Conservation (phyloP, 2,329 filamentous ascomycete species). For the Hypocreales sp. region DNA sequence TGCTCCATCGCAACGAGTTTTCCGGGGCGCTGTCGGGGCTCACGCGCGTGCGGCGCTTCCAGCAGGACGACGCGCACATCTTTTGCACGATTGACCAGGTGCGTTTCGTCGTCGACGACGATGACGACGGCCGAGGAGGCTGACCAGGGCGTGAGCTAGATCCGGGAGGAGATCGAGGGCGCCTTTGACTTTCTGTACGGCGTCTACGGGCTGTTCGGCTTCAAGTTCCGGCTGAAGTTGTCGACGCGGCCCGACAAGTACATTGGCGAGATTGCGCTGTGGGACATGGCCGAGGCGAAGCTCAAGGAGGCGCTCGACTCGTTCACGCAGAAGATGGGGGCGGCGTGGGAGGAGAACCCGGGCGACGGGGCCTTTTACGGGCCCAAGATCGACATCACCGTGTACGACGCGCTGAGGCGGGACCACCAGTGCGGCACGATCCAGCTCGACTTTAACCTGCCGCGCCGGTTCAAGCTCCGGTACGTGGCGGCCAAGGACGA, state of each 20-base stretch:
- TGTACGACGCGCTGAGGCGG: conserved; percentile 72
- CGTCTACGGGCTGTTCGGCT: conserved; percentile 48
- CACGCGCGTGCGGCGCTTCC: conserved; percentile 84
- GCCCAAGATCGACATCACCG: conserved; percentile 95
- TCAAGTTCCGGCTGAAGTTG: conserved; percentile 81
- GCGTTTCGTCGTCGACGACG: no score
- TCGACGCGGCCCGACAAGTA: conserved; percentile 83
- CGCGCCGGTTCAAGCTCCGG: conserved; percentile 23
- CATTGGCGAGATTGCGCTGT: conserved; percentile 73
- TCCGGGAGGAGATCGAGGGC: conserved; percentile 44
- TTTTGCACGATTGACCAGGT: conserved; percentile 49
- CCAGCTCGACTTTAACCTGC: conserved; percentile 80
- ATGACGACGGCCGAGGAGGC: no score
- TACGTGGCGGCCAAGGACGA: conserved; percentile 36
- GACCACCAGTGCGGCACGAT: conserved; percentile 55
- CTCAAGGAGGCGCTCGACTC: conserved; percentile 65
- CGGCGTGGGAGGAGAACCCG: conserved; percentile 78
- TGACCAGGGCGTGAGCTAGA: conserved; percentile 9
- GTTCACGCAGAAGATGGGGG: conserved; percentile 46
- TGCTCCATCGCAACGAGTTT: conserved; percentile 87
- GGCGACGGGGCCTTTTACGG: conserved; percentile 97
- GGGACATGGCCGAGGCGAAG: conserved; percentile 75
- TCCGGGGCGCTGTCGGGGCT: conserved; percentile 83
- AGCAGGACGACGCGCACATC: conserved; percentile 93
- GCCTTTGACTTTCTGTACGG: conserved; percentile 76